Base-by-base conservation (phyloP, 2,329 filamentous ascomycete species). In the Fusarium albosuccineum region DNA sequence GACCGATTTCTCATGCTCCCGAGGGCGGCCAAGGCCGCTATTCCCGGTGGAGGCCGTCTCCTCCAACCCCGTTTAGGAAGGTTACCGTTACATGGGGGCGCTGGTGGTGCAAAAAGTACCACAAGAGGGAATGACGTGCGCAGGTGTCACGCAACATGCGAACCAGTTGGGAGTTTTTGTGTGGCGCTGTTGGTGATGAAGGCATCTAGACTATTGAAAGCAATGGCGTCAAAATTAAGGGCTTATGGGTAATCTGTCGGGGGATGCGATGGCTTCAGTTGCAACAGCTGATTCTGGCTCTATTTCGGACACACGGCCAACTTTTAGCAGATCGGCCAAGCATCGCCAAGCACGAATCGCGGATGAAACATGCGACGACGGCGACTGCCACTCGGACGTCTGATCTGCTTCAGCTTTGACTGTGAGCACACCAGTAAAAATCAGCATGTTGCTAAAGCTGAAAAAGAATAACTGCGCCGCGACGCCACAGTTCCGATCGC, bases 51-150 rank as follows among this genome's bases (percentile, higher is more conserved):
- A 16, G 30, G 16, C 41, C 50, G 37, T 26, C 39, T 39, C 51
- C 3, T 6, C 17, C 29, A 63, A 53, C 42, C 66, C 46, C 9
- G 1, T 56, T 57, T 67, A 61, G 66, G 66, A 70, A 69, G 62
- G 66, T 69, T 67, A 58, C 66, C 9, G 66, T 64, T 70, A 41
- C 66, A 69, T 69, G 62, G 40, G 6, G 34, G 9, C 37, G 16
- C 8, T 30, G 42, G 42, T 37, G 44, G 37, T 46, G 34, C 36
- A 53, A 26, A 16, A 30, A 10, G 22, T 36, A 33, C 36, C 13
- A 46, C 36, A 27, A 41, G 29, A 9, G 37, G 33, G 13, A 16
- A 46, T 53, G 26, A 48, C 2, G 13, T 26, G 26, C 33, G 37
- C 10, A 17, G 22, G 30, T 29, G 37, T 42, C 36, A 52, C 16